phyloP scores from a whole-genome alignment of 139 green algal species.

The Chlorella sp. region DNA sequence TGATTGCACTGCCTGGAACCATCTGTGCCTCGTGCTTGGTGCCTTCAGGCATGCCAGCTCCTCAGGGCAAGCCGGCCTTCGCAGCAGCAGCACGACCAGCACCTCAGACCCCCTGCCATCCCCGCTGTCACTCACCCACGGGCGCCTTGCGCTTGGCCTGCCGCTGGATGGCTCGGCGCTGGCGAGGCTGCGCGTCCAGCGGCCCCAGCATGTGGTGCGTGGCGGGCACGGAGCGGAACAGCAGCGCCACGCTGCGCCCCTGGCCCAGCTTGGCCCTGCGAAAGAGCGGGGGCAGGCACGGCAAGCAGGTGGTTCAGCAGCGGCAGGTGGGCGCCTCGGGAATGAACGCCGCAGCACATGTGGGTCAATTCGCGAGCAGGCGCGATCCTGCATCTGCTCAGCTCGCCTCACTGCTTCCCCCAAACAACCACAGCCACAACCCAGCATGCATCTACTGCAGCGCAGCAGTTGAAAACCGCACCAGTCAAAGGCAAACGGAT shows the following conservation, averaged over 20 bases:
- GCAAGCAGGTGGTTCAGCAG: neutral
- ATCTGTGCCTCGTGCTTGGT: too few species aligned
- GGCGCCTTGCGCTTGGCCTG: constrained; percentile 19
- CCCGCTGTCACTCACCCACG: neutral
- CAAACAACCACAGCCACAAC: too few species aligned
- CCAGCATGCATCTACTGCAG: too few species aligned
- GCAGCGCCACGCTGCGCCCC: neutral
- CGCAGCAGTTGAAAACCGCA: neutral
- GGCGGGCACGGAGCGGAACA: constrained; percentile 48
- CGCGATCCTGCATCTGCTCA: neutral
- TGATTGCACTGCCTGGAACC: too few species aligned
- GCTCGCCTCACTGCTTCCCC: neutral
- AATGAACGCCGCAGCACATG: neutral
- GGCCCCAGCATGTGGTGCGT: constrained; percentile 57
- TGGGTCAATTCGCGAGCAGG: neutral
- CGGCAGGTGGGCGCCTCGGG: neutral
- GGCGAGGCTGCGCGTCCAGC: constrained; percentile 58
- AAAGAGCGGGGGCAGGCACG: too few species aligned
- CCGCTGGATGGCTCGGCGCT: constrained; percentile 13
- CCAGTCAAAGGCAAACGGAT: constrained; percentile 67
- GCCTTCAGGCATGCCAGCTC: too few species aligned
- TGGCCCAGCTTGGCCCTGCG: constrained; percentile 45
- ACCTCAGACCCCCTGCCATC: neutral
- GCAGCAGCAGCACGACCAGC: too few species aligned
- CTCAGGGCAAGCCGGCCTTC: too few species aligned